Evolutionary conservation across 441 rosid species (phyloP), one percentile per base, ranked within the genome.

Genomic region (Metrosideros polymorpha): DNA sequence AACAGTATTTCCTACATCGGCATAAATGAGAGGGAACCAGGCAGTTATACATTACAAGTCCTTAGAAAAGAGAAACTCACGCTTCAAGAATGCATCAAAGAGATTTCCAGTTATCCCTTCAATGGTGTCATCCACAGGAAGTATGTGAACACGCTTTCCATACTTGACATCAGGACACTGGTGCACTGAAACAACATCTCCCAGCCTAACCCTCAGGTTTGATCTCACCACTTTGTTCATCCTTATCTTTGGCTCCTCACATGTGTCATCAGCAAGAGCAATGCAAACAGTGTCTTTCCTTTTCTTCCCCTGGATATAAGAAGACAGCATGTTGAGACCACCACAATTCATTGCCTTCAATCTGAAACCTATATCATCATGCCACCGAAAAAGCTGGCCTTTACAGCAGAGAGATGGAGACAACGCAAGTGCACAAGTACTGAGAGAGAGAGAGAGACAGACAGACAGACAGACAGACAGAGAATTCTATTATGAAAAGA

Each of bases 91-190:
- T 42, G 98, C 99, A 90, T 97, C 99, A 83, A 97, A 97, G 61
- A 97, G 95, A 90, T 92, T 96, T 87, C 99, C 99, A 84, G 98
- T 95, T 54, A 96, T 95, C 43, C 98, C 99, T 91, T 97, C 98
- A 86, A 97, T 92, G 2, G 98, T 92, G 90, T 97, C 99, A 92
- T 96, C 99, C 7, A 97, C 89, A 5, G 97, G 99, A 86, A 96
- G 91, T 82, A 95, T 94, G 91, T 96, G 99, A 29, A 94, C 97
- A 85, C 99, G 97, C 90, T 94, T 94, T 45, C 96, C 98, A 86
- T 94, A 96, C 85, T 95, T 95, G 56, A 95, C 97, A 92, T 94
- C 99, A 29, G 96, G 93, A 88, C 98, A 95, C 77, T 95, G 99
- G 71, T 96, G 99, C 86, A 95, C 95, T 71, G 99, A 96, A 52